Percentiles rank a stretch among this genome's conserved stretches.
Evolutionary conservation across 805 yeast species (phyloP).

Genomic region (Kuraishia hungarica): DNA sequence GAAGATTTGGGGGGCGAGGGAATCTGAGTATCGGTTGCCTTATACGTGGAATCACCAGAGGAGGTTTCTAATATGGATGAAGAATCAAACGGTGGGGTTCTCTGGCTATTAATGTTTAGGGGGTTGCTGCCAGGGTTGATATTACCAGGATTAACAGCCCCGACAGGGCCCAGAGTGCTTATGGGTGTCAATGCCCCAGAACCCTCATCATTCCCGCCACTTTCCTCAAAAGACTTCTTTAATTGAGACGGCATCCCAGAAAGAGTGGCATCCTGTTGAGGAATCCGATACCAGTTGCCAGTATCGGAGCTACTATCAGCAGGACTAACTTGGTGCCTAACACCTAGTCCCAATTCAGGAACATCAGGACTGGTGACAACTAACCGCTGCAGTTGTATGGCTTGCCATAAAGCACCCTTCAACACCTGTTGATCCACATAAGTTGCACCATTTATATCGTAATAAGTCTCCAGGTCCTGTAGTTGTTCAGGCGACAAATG

Average conservation of each 20-base stretch:
- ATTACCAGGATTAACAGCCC: not conserved
- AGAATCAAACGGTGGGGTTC: not conserved
- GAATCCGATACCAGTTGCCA: constrained; percentile 29
- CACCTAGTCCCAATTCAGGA: constrained; percentile 19
- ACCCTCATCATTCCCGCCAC: not conserved
- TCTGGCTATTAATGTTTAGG: not conserved
- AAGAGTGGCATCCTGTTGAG: constrained; percentile 38
- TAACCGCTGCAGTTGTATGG: constrained; percentile 30
- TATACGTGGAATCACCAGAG: constrained; percentile 1
- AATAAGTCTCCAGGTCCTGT: constrained; percentile 31
- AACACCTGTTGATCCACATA: constrained; percentile 30
- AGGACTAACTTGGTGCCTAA: not conserved
- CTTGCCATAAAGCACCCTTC: constrained; percentile 42
- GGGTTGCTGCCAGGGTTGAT: not conserved
- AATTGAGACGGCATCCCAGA: constrained; percentile 33
- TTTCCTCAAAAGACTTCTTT: constrained; percentile 19
- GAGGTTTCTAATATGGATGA: not conserved
- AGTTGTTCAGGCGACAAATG: constrained; percentile 41
- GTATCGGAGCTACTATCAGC: constrained; percentile 15
- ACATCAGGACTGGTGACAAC: constrained; percentile 22
- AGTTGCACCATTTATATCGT: constrained; percentile 26
- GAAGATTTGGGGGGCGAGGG: constrained; percentile 7
- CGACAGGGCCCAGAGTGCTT: not conserved
- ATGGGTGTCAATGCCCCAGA: too few species aligned
- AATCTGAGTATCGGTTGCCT: constrained; percentile 2